Base-by-base conservation (phyloP, 2,329 filamentous ascomycete genomes). In the Trichophyton benhamiae region DNA sequence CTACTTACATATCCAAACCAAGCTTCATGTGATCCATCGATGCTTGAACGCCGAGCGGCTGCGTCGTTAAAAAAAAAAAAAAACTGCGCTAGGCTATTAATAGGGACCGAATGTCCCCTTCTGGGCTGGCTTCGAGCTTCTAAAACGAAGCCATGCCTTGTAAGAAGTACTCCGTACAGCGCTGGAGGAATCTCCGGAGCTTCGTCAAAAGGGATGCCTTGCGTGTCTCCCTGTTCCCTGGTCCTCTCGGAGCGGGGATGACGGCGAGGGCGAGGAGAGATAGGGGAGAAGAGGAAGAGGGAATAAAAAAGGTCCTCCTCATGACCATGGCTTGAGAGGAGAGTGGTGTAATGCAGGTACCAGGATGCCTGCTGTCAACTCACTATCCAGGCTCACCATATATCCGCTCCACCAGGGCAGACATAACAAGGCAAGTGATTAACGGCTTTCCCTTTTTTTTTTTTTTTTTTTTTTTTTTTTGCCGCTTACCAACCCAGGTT, bases 21-120 rank as follows among this genome's bases (percentile, higher is more conserved):
- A 52, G 46, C 46, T 52, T 52, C 46, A 52, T 52, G 46, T 27
- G 46, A 52, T 52, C 22, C 46, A 52, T 25, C 46, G 20, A 52
- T 25, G 46, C 20, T 52, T 52, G 46, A 52, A 52, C 46, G 46
- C 52, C 52, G 30, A 55, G 52, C 52, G 52, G 52, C 52, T 55
- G 52, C 17, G 52, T 55, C 52, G 52, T 27, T 55, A 55, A 55
- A 55, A 55, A 55, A 44, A 41, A 13, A 42, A 44, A 44, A n/a
- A 38, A 38, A 38, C 33, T 13, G 11, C 27, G 25, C 52, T 13
- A 17, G n/a, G 27, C 52, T 55, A 55, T 36, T 36, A 55, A 55
- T 36, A 55, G 52, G 25, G 20, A n/a, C 8, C 30, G 5, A 36
- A 55, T 27, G 9, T 22, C 20, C 20, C 22, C 11, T 52, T 52